Percentiles rank a stretch among this genome's conserved stretches.
phyloP scores from a whole-genome alignment of 495 filamentous ascomycete species.

The Neurospora sp. region DNA sequence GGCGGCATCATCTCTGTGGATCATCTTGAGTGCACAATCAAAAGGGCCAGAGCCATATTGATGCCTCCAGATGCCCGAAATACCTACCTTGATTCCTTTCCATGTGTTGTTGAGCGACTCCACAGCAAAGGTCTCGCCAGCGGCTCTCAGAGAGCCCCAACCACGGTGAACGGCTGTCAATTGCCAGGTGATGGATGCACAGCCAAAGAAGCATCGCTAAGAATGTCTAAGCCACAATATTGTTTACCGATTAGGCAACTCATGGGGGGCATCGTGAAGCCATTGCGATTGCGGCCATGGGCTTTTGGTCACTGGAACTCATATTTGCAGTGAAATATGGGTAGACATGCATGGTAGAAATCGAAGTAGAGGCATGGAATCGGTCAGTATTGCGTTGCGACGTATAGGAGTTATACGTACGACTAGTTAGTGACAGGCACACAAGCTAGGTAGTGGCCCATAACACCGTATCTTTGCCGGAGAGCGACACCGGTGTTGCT shows the following conservation, averaged over 20 bases:
- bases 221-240: not conserved
- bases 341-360: not conserved
- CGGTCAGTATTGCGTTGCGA: not conserved
- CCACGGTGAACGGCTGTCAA: not conserved
- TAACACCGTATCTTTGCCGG: not conserved
- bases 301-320: not conserved
- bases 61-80: not conserved
- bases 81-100: not conserved
- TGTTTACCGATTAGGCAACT: not conserved
- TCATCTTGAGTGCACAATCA: not conserved
- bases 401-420: not conserved
- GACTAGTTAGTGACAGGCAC: not conserved
- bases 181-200: not conserved
- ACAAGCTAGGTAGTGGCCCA: not conserved
- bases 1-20: not conserved
- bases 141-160: too few species aligned
- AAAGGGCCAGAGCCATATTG: not conserved
- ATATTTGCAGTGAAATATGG: not conserved
- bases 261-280: not conserved
- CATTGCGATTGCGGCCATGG: not conserved
- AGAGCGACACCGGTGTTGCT: not conserved
- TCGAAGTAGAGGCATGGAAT: not conserved
- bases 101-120: too few species aligned
- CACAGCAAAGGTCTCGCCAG: too few species aligned
- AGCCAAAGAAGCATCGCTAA: not conserved